phyloP scores from a whole-genome alignment of 257 asterid species.

The Leonotis leonurus region DNA sequence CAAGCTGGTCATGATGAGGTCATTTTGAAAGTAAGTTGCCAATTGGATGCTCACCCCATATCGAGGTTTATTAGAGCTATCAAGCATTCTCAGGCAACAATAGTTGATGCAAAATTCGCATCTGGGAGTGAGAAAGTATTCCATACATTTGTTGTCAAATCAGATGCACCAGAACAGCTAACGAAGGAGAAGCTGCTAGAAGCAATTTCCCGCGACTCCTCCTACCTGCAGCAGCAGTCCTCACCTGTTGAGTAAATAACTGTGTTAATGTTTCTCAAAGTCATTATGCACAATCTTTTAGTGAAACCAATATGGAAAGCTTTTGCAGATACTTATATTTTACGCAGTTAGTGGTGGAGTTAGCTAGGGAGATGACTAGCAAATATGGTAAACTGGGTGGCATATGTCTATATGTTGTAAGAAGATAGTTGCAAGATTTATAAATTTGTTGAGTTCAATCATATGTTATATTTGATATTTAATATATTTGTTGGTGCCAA shows the following conservation, averaged over 20 bases:
- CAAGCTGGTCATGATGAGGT: conserved; percentile 40
- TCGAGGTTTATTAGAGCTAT: conserved; percentile 49
- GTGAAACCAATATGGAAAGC: conserved; percentile 20
- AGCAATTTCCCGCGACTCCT: conserved; percentile 37
- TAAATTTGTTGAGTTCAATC: conserved; percentile 13
- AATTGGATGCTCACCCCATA: conserved; percentile 54
- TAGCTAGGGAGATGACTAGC: no score
- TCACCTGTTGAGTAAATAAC: conserved; percentile 24
- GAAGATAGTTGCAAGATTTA: conserved; percentile 9
- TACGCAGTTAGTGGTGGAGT: conserved; percentile 18
- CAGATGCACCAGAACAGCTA: conserved; percentile 48
- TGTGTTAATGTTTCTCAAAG: background rate
- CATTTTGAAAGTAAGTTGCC: conserved; percentile 48
- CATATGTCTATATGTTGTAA: background rate
- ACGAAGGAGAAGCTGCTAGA: conserved; percentile 66
- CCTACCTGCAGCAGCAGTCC: conserved; percentile 14
- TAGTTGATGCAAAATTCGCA: conserved; percentile 51
- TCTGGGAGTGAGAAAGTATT: conserved; percentile 48
- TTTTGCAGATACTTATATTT: conserved; percentile 17
- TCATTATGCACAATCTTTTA: conserved; percentile 15
- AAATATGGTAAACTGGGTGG: conserved; percentile 6
- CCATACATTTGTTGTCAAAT: conserved; percentile 62
- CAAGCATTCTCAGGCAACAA: conserved; percentile 40
- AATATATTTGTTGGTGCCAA: background rate
- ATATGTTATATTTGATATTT: background rate